Percentiles rank a stretch among this genome's conserved stretches.
These are phyloP conservation scores for Apiospora aurea DNA, from an alignment of 2,329 filamentous ascomycete genomes.

Conservation along the genomic window DNA sequence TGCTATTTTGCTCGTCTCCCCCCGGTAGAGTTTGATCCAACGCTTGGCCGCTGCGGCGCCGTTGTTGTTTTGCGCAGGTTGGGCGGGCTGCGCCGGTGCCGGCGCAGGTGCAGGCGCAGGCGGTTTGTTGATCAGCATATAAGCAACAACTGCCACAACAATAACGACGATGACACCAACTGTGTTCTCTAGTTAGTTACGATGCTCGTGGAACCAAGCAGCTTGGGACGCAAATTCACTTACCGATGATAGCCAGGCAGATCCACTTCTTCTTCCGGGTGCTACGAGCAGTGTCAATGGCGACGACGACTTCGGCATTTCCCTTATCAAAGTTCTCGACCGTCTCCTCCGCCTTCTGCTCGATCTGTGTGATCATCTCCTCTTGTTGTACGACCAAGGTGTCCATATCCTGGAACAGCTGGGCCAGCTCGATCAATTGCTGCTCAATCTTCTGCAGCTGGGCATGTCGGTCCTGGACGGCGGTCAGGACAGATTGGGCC, in stretches of 20 bases:
- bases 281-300: constrained; percentile 80
- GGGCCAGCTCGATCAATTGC: constrained; percentile 85
- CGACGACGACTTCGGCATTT: constrained; percentile 82
- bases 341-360: constrained; percentile 86
- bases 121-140: constrained; percentile 33
- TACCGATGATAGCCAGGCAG: constrained; percentile 78
- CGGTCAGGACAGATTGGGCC: constrained; percentile 78
- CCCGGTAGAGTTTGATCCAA: constrained; percentile 27
- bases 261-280: constrained; percentile 97
- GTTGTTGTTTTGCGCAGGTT: constrained; percentile 22
- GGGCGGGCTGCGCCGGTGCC: not conserved
- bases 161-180: constrained; percentile 61
- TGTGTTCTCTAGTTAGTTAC: constrained; percentile 42
- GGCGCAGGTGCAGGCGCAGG: not conserved
- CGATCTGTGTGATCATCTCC: constrained; percentile 78
- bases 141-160: constrained; percentile 53
- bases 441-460: constrained; percentile 92
- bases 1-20: constrained; percentile 23
- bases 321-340: constrained; percentile 84
- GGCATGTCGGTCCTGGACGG: constrained; percentile 82
- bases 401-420: constrained; percentile 91
- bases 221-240: constrained; percentile 37
- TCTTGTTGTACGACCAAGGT: constrained; percentile 88
- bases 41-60: constrained; percentile 24
- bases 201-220: not conserved